These are phyloP conservation scores for Linum lewisii DNA, from an alignment of 345 rosid genomes.

Conservation along the genomic window DNA sequence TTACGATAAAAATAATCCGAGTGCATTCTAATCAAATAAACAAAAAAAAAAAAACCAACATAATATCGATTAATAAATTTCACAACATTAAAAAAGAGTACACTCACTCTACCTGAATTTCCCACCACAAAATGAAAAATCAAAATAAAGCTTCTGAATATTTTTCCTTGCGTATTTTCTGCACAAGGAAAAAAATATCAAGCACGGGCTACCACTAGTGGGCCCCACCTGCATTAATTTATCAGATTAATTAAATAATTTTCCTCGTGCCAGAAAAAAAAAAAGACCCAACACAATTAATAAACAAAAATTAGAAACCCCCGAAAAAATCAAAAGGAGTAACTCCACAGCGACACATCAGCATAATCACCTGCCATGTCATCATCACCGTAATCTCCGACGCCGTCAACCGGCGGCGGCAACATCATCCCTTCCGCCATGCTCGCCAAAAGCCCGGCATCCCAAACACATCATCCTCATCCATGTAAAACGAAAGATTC, in stretches of 20 bases:
- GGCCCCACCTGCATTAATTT: neutral
- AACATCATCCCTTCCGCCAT: constrained; percentile 81
- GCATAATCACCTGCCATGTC: neutral
- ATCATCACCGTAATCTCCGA: constrained; percentile 16
- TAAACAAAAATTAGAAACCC: too few relatives aligned
- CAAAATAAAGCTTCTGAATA: too few relatives aligned
- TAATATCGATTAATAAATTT: too few relatives aligned
- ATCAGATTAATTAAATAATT: too few relatives aligned
- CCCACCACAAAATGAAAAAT: too few relatives aligned
- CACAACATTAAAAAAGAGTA: too few relatives aligned
- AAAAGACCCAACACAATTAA: too few relatives aligned
- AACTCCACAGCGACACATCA: constrained; percentile 59
- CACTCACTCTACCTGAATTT: too few relatives aligned
- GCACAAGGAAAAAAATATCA: neutral
- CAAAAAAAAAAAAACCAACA: too few relatives aligned
- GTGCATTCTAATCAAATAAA: too few relatives aligned
- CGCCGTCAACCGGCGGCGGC: constrained; percentile 53
- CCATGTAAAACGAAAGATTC: constrained; percentile 32
- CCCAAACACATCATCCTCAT: constrained; percentile 52
- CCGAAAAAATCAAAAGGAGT: constrained; percentile 11
- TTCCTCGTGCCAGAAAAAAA: neutral
- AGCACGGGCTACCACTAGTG: neutral
- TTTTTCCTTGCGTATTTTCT: neutral
- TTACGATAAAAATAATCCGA: too few relatives aligned
- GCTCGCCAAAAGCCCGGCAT: constrained; percentile 47